phyloP scores from a whole-genome alignment of 139 green algal genomes.

The Chlamydomonas sphaeroides region DNA sequence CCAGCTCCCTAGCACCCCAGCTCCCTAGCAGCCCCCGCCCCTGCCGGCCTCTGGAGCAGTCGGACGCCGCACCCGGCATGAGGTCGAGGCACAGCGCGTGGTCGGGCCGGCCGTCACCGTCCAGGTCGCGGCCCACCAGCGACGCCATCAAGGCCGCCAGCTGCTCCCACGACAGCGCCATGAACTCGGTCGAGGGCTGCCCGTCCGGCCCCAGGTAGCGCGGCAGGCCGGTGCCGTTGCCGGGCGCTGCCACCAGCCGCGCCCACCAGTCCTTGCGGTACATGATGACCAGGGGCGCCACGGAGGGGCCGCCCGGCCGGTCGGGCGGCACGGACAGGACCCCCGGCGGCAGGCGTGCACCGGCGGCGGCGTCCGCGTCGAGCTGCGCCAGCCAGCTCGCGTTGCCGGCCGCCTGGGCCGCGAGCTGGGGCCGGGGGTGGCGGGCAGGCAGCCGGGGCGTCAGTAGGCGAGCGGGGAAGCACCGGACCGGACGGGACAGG shows the following conservation, averaged over 20 bases:
- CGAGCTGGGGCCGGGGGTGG: too few species aligned
- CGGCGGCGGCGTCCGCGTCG: neutral
- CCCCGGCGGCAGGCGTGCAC: neutral
- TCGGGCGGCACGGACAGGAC: neutral
- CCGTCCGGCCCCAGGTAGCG: too few species aligned
- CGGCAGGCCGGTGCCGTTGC: too few species aligned
- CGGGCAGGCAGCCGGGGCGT: too few species aligned
- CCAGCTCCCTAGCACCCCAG: too few species aligned
- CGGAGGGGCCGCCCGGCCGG: neutral
- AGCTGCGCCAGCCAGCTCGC: neutral
- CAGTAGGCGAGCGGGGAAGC: too few species aligned
- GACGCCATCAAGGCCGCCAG: neutral
- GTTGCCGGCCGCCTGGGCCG: neutral
- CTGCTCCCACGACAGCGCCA: neutral
- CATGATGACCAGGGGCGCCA: neutral
- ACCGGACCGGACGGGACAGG: too few species aligned
- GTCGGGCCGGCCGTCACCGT: constrained; percentile 2
- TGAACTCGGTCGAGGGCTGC: too few species aligned
- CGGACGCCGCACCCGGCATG: too few species aligned
- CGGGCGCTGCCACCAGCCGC: too few species aligned
- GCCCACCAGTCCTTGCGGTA: neutral
- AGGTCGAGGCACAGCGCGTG: constrained; percentile 17
- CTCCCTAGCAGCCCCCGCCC: too few species aligned
- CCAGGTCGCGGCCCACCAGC: neutral
- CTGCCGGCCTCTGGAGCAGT: too few species aligned